Evolutionary conservation across 23 red algal species (phyloP).

Genomic region (Pyropia haitanensis): DNA sequence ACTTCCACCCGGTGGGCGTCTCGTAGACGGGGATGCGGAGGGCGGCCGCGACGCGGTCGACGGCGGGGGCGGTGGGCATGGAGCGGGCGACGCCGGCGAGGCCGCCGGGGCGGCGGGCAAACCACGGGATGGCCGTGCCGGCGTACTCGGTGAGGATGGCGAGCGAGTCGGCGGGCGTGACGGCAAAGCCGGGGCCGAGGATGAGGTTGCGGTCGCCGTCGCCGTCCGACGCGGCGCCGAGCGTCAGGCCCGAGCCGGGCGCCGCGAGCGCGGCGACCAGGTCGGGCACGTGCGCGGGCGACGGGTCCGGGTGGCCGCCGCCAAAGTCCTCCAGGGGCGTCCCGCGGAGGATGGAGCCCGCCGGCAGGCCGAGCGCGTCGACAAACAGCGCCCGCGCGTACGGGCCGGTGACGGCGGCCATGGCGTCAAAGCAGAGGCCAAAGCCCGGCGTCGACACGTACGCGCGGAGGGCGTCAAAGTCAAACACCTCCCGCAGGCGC

Average conservation of each 20-base stretch:
- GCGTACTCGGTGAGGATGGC: slow-evolving; percentile 84
- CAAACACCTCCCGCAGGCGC: slow-evolving; percentile 75
- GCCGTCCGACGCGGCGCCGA: slow-evolving; percentile 94
- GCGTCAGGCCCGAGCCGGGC: slow-evolving; percentile 44
- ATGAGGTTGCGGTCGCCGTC: slow-evolving; percentile 99
- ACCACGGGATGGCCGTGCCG: slow-evolving; percentile 66
- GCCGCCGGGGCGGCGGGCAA: slow-evolving; percentile 8
- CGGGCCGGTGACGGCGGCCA: slow-evolving; percentile 83
- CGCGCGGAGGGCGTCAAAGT: slow-evolving; percentile 53
- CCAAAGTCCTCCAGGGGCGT: slow-evolving; percentile 89
- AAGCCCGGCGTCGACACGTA: slow-evolving; percentile 66
- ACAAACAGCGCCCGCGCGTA: slow-evolving; percentile 80
- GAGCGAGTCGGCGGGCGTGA: slow-evolving; percentile 88
- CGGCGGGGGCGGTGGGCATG: slow-evolving; percentile 89
- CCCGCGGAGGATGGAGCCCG: slow-evolving; percentile 36
- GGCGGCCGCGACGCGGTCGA: slow-evolving; percentile 74
- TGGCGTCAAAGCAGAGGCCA: slow-evolving; percentile 79
- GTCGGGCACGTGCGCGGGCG: slow-evolving; percentile 78
- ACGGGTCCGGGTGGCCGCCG: slow-evolving; percentile 92
- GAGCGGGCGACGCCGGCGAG: slow-evolving; percentile 82
- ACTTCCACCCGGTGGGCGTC: slow-evolving; percentile 98
- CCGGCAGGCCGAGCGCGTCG: slow-evolving; percentile 51
- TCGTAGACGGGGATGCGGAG: slow-evolving; percentile 60
- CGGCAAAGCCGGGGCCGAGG: slow-evolving; percentile 85
- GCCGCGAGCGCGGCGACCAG: slow-evolving; percentile 53